A percentile compares a stretch with the other conserved stretches of the same genome.
Evolutionary conservation across 768 basidiomycete genomes (phyloP).

Genomic region (Stropharia rugosoannulata): DNA sequence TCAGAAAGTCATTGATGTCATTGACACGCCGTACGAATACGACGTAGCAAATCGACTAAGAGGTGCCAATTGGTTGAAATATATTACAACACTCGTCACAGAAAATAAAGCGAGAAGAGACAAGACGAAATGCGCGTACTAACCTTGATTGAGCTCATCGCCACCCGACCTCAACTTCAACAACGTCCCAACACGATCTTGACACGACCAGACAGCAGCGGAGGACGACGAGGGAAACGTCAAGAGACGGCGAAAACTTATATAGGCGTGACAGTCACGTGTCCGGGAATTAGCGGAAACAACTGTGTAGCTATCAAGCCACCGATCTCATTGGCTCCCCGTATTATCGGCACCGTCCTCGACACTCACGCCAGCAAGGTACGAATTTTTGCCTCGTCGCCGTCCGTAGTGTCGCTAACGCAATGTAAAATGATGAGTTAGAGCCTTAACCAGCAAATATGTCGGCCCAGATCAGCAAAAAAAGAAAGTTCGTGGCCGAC

Average conservation of each 20-base stretch:
- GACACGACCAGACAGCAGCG: neutral
- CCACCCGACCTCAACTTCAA: neutral
- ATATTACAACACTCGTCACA: slow-evolving; percentile 80
- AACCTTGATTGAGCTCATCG: slow-evolving; percentile 16
- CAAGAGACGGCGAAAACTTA: slow-evolving; percentile 2
- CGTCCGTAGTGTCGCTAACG: neutral
- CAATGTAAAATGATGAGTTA: neutral
- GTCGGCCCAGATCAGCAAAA: slow-evolving; percentile 92
- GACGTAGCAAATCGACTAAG: slow-evolving; percentile 75
- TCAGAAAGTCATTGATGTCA: slow-evolving; percentile 89
- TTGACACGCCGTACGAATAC: slow-evolving; percentile 43
- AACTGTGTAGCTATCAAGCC: slow-evolving; percentile 33
- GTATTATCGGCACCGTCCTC: slow-evolving; percentile 23
- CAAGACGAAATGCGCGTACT: slow-evolving; percentile 16
- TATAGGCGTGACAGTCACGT: slow-evolving; percentile 18
- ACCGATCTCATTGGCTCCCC: slow-evolving; percentile 19
- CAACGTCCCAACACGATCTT: neutral
- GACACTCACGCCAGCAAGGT: slow-evolving; percentile 29
- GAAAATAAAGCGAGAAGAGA: slow-evolving; percentile 21
- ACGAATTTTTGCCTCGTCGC: slow-evolving; percentile 9
- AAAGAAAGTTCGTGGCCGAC: slow-evolving; percentile 97
- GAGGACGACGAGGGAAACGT: neutral
- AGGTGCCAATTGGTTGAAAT: slow-evolving; percentile 79
- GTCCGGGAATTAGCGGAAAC: slow-evolving; percentile 25
- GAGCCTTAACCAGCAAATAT: slow-evolving; percentile 41